phyloP scores from a whole-genome alignment of 306 rosid species.

The Arachis hypogaea region DNA sequence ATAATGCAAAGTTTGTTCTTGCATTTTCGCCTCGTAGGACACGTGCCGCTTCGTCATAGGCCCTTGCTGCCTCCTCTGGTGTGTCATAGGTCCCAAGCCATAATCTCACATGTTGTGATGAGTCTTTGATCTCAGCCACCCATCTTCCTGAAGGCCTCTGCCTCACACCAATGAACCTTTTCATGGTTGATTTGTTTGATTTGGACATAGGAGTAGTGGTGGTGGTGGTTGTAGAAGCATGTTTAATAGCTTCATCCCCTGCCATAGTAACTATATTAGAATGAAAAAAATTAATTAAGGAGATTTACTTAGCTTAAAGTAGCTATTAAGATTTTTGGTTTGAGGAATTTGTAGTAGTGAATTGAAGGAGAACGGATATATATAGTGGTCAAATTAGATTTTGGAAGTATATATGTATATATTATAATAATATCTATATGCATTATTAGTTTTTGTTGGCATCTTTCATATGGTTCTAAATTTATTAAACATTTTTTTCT shows the following conservation, averaged over 20 bases:
- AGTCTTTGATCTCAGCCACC: constrained; percentile 97
- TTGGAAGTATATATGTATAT: constrained; percentile 39
- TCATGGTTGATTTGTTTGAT: constrained; percentile 42
- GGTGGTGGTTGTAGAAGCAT: constrained; percentile 32
- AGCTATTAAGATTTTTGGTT: constrained; percentile 23
- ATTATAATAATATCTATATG: constrained; percentile 44
- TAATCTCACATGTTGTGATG: constrained; percentile 77
- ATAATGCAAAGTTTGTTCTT: constrained; percentile 68
- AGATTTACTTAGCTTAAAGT: background rate
- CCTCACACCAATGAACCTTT: constrained; percentile 81
- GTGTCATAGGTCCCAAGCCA: constrained; percentile 96
- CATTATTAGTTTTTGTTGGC: constrained; percentile 40
- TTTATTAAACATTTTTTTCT: constrained; percentile 29
- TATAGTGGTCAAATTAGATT: constrained; percentile 30
- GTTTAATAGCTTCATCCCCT: constrained; percentile 58
- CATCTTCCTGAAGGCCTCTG: constrained; percentile 93
- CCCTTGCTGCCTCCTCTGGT: constrained; percentile 89
- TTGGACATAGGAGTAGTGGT: constrained; percentile 23
- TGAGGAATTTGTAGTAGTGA: constrained; percentile 12
- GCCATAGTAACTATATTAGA: constrained; percentile 46
- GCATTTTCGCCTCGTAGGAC: constrained; percentile 84
- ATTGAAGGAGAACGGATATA: constrained; percentile 14
- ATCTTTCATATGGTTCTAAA: constrained; percentile 23
- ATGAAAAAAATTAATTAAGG: background rate
- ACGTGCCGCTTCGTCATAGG: constrained; percentile 87